Evolutionary conservation across 1,284 basidiomycete genomes (phyloP), one percentile per base, ranked within the genome.

Genomic region (Peniophora sp.): DNA sequence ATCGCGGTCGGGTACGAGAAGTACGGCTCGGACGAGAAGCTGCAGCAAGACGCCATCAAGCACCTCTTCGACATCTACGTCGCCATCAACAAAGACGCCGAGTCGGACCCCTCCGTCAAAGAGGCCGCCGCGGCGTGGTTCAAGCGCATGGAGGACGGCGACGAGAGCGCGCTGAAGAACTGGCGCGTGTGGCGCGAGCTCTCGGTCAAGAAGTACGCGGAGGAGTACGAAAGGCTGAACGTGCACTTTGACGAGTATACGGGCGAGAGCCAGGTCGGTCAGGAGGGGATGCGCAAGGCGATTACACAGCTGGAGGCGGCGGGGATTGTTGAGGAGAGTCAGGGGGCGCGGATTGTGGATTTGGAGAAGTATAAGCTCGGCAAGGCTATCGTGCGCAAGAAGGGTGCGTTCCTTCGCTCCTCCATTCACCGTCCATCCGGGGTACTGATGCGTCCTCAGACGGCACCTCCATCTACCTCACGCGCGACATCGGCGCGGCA

Each of bases 31-130:
- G 83, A 91, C 60, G 86, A 89, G 62, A 81, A 82, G 59, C 81
- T 99, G 15, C 77, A 89, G 64, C 79, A 79, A 58, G 89, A 99
- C 64, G 84, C 97, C 0, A 97, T 99, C 71, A 92, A 92, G 64
- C 96, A 99, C 62, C 76, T 99, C 12, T 96, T 92, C 66, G 81
- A 97, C 37, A 81, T 99, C 49, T 99, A 99, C 66, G 94, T 99
- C 65, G 82, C 89, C 67, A 86, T 98, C 64, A 97, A 92, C 78
- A 80, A 82, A 58, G 93, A 95, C 53, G 90, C 89, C 3, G 80
- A 82, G 24, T 61, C 69, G 2, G 83, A 92, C 57, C 81, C 85
- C 1, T 63, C 74, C 17, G 85, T 96, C 58, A 93, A 96, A 68
- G 78, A 76, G 11, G 81, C 85, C 54, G 96, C 96, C 1, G 89